Percentiles rank a stretch among this genome's conserved stretches.
Evolutionary conservation across 768 basidiomycete species (phyloP).

Genomic region (Mycena haematopus): DNA sequence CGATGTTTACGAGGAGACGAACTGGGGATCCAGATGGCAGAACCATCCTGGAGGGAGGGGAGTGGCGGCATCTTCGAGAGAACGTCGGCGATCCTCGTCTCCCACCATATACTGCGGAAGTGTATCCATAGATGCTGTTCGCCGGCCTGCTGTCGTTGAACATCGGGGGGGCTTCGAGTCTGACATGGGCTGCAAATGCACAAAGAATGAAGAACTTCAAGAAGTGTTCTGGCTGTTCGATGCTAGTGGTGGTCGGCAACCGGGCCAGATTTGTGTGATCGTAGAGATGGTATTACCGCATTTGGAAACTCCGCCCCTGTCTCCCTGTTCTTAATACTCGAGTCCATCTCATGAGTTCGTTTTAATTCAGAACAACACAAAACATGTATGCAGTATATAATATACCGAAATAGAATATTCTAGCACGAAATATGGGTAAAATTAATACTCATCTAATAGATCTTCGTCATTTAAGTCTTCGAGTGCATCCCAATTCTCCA

Average conservation of each 20-base stretch:
- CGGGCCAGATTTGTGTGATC: no score
- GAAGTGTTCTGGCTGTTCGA: no score
- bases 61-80: constrained; percentile 25
- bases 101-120: constrained; percentile 22
- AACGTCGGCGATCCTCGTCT: constrained; percentile 21
- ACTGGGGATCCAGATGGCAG: constrained; percentile 24
- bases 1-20: not conserved
- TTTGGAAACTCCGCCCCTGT: no score
- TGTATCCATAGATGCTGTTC: constrained; percentile 24
- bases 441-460: not conserved
- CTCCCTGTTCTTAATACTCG: no score
- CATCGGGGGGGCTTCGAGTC: constrained; percentile 1
- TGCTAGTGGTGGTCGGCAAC: no score
- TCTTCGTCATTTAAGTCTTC: not conserved
- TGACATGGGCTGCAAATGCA: constrained; percentile 17
- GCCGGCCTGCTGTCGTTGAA: not conserved
- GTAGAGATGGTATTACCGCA: no score
- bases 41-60: constrained; percentile 28
- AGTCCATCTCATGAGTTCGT: no score
- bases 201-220: no score
- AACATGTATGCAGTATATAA: no score
- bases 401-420: no score
- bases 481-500: not conserved
- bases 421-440: no score
- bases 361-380: no score